Conservation (phyloP, 1,139 yeast species). For the Kodamaea alishanica region DNA sequence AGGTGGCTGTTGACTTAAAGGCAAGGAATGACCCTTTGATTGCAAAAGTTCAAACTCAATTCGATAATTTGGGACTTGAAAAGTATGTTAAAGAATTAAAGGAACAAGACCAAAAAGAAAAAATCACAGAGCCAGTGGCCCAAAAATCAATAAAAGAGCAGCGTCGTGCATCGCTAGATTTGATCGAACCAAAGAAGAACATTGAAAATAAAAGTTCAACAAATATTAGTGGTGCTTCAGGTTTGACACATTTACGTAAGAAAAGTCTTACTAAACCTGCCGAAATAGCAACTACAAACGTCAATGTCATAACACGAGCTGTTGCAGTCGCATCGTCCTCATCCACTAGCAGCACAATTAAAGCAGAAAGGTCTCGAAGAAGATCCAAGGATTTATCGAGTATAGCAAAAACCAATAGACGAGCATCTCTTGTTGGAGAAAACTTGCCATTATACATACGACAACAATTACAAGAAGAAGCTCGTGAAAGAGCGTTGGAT, state of each 20-base stretch:
- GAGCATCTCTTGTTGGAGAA: conserved; percentile 39
- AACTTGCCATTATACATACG: conserved; percentile 38
- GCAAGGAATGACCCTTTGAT: conserved; percentile 1
- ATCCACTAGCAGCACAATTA: neutral
- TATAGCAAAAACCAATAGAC: conserved; percentile 12
- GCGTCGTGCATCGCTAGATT: too few species aligned
- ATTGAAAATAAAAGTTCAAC: too few species aligned
- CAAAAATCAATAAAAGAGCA: too few species aligned
- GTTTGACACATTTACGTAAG: conserved; percentile 6
- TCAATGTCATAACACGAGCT: conserved; percentile 35
- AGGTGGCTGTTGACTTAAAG: too few species aligned
- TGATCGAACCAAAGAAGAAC: too few species aligned
- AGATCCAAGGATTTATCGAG: neutral
- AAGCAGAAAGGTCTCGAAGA: neutral
- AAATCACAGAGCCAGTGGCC: too few species aligned
- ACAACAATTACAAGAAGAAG: conserved; percentile 23
- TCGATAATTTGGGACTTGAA: too few species aligned
- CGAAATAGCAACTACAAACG: conserved; percentile 28
- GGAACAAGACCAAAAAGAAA: too few species aligned
- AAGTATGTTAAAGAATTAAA: too few species aligned
- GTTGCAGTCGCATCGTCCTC: conserved; percentile 11
- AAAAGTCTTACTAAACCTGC: conserved; percentile 31
- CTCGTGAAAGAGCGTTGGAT: conserved; percentile 5
- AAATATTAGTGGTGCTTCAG: too few species aligned
- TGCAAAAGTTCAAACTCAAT: neutral